Evolutionary conservation across 371 early-diverging fungal species (phyloP).

Genomic region (Apophysomyces variabilis): DNA sequence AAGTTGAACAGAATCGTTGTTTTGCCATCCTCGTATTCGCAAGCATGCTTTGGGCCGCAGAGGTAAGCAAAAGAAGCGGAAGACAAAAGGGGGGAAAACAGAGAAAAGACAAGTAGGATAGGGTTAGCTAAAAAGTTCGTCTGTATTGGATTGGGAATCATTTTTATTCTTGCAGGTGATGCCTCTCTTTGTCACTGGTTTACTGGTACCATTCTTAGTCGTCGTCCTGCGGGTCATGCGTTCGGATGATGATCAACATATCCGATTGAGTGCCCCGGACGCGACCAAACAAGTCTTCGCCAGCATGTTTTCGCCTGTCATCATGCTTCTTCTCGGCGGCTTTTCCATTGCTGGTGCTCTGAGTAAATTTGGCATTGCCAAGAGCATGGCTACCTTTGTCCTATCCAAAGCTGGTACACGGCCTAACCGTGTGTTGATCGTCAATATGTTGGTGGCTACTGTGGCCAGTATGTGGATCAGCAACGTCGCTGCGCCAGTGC

Average conservation of each 20-base stretch:
- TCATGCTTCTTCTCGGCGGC: slow-evolving; percentile 84
- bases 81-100: not conserved
- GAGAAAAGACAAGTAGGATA: not conserved
- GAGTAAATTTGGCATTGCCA: slow-evolving; percentile 91
- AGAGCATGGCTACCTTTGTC: slow-evolving; percentile 85
- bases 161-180: slow-evolving; percentile 63
- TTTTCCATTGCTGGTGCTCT: slow-evolving; percentile 84
- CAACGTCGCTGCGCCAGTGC: slow-evolving; percentile 97
- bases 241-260: slow-evolving; percentile 49
- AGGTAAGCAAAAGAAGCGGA: slow-evolving; percentile 55
- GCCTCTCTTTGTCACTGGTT: slow-evolving; percentile 92
- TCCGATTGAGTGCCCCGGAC: slow-evolving; percentile 56
- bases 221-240: slow-evolving; percentile 86
- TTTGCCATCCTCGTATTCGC: slow-evolving; percentile 90
- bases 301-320: slow-evolving; percentile 84
- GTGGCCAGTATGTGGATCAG: slow-evolving; percentile 97
- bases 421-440: slow-evolving; percentile 83
- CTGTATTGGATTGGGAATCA: too few species aligned
- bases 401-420: slow-evolving; percentile 88
- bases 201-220: slow-evolving; percentile 87
- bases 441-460: slow-evolving; percentile 94
- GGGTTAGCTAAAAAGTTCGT: too few species aligned
- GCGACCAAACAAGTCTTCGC: slow-evolving; percentile 76
- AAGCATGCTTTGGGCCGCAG: slow-evolving; percentile 92
- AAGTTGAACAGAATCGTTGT: slow-evolving; percentile 76